Evolutionary conservation across 768 basidiomycete species (phyloP).

Genomic region (Pholiota molesta): DNA sequence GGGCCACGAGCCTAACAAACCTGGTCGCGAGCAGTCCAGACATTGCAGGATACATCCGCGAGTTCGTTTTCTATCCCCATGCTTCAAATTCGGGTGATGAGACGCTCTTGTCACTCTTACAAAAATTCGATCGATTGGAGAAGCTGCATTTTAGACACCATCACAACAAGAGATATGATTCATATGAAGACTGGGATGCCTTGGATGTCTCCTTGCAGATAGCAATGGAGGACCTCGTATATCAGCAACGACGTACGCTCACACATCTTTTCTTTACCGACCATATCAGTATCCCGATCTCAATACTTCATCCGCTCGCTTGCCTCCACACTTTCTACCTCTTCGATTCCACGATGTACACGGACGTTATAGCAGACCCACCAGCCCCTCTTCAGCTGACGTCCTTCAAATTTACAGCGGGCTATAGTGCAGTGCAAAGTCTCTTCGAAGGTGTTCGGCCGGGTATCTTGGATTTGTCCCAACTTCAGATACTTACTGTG

Average conservation of each 20-base stretch:
- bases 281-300: not conserved
- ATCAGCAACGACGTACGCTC: not conserved
- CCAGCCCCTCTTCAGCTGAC: not conserved
- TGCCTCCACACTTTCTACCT: not conserved
- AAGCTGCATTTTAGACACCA: not conserved
- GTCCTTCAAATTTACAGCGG: not conserved
- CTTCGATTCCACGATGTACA: not conserved
- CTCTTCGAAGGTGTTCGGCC: not conserved
- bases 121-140: not conserved
- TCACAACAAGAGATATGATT: no score
- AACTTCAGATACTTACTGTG: not conserved
- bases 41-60: not conserved
- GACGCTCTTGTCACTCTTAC: not conserved
- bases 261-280: not conserved
- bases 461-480: not conserved
- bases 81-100: not conserved
- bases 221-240: not conserved
- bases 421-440: not conserved
- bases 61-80: not conserved
- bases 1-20: not conserved
- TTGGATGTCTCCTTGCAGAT: not conserved
- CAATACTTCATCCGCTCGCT: not conserved
- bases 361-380: not conserved
- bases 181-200: not conserved
- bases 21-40: not conserved